These are phyloP conservation scores for Leccinum obscurum DNA, from an alignment of 768 basidiomycete species.

Conservation along the genomic window DNA sequence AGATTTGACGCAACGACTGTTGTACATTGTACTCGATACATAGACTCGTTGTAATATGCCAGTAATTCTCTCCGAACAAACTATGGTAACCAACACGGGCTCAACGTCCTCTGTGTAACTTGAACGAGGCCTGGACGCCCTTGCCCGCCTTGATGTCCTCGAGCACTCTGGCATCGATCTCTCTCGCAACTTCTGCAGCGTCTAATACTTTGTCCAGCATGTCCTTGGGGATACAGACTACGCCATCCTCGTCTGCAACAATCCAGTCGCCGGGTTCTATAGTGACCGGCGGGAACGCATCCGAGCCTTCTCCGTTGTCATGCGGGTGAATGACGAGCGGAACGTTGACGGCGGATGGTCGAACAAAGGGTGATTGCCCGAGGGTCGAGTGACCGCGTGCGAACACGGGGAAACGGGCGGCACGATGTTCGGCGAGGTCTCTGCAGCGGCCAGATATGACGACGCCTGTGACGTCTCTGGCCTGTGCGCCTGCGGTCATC, in stretches of 20 bases:
- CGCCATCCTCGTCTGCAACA: constrained; percentile 86
- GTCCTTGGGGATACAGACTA: constrained; percentile 71
- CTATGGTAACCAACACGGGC: neutral
- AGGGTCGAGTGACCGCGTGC: constrained; percentile 81
- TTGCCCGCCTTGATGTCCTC: constrained; percentile 73
- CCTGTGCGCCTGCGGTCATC: constrained; percentile 84
- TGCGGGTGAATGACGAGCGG: constrained; percentile 49
- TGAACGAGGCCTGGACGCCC: constrained; percentile 78
- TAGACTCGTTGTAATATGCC: constrained; percentile 20
- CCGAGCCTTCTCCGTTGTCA: constrained; percentile 32
- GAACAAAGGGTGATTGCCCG: constrained; percentile 82
- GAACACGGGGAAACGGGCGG: constrained; percentile 75
- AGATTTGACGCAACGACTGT: constrained; percentile 17
- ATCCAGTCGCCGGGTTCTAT: constrained; percentile 80
- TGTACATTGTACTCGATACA: constrained; percentile 24
- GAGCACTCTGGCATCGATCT: constrained; percentile 71
- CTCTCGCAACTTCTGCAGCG: constrained; percentile 55
- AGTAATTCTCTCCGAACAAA: constrained; percentile 6
- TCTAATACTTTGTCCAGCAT: constrained; percentile 56
- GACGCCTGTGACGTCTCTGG: constrained; percentile 68
- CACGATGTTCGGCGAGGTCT: constrained; percentile 77
- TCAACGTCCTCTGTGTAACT: constrained; percentile 61
- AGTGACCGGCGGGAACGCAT: constrained; percentile 51
- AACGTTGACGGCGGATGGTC: constrained; percentile 73
- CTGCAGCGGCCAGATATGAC: constrained; percentile 85